Evolutionary conservation across 2,329 filamentous ascomycete species (phyloP), one percentile per base, ranked within the genome.

Genomic region (Geoglossum cookeanum): DNA sequence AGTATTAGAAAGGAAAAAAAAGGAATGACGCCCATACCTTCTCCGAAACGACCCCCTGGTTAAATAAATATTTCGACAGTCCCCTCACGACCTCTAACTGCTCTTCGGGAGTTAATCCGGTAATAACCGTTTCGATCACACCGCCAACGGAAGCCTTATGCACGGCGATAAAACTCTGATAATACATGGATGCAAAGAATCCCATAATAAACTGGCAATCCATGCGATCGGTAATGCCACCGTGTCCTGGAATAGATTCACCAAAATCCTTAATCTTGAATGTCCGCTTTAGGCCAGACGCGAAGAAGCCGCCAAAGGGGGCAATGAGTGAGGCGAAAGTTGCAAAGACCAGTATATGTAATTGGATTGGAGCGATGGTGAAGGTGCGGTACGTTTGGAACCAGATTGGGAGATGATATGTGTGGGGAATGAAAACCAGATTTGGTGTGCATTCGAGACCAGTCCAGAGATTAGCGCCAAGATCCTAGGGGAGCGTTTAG

Each of bases 211-310:
- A 98, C 68, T 98, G 92, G 70, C 92, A 98, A 68, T 98, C 92
- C 91, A 98, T 97, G 60, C 92, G 86, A 68, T 98, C 92, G 15
- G 92, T 98, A 74, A 98, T 97, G 64, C 92, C 92, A 60, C 92
- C 92, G 66, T 98, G 92, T 27, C 92, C 92, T 1, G 92, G 92
- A 64, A 98, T 98, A 1, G 89, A 94, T 71, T 98, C 87, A 63
- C 92, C 92, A 72, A 98, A 98, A 73, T 98, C 92, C 77, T 98
- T 98, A 77, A 98, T 94, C 75, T 98, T 97, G 75, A 98, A 98
- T 3, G 91, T 96, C 33, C 92, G 87, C 79, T 98, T 98, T 58
- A 98, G 78, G 0, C 92, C 92, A 1, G 90, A 96, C 3, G 92
- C 92, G 68, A 98, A 98, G 78, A 98, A 98, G 33, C 92, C 92